These are phyloP conservation scores for Catenaria anguillulae DNA, from an alignment of 371 early-diverging fungal genomes.

Conservation along the genomic window DNA sequence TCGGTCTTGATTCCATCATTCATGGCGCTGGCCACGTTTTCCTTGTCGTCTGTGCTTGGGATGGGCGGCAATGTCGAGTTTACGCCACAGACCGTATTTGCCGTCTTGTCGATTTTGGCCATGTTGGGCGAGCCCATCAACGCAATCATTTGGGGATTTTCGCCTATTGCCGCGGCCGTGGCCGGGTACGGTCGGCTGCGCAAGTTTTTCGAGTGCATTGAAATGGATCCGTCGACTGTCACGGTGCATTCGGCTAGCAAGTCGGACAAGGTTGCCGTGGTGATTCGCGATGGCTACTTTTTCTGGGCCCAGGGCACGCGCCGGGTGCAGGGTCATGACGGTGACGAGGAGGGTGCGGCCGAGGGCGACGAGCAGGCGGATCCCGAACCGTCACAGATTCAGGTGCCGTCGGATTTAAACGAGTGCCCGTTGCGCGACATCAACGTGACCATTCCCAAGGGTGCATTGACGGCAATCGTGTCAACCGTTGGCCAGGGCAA, in stretches of 20 bases:
- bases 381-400: neutral
- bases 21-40: slow-evolving; percentile 71
- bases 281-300: neutral
- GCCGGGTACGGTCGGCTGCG: slow-evolving; percentile 64
- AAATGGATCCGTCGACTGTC: neutral
- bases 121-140: neutral
- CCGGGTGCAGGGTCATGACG: too few species aligned
- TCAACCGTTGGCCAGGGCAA: slow-evolving; percentile 31
- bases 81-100: slow-evolving; percentile 77
- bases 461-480: slow-evolving; percentile 18
- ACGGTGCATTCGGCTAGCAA: too few species aligned
- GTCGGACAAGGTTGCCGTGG: too few species aligned
- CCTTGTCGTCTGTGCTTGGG: slow-evolving; percentile 48
- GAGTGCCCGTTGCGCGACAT: slow-evolving; percentile 15
- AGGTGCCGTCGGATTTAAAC: too few species aligned
- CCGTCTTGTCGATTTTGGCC: slow-evolving; percentile 37
- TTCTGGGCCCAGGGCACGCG: neutral
- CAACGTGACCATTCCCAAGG: slow-evolving; percentile 14
- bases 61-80: slow-evolving; percentile 23
- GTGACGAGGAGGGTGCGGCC: too few species aligned
- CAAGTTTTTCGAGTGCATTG: slow-evolving; percentile 40
- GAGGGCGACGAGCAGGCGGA: too few species aligned
- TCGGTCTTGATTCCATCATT: slow-evolving; percentile 69
- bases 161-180: slow-evolving; percentile 51
- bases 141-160: neutral